Percentiles rank a stretch among this genome's conserved stretches.
phyloP scores from a whole-genome alignment of 164 flowering plant species.

The Dillenia suffruticosa region DNA sequence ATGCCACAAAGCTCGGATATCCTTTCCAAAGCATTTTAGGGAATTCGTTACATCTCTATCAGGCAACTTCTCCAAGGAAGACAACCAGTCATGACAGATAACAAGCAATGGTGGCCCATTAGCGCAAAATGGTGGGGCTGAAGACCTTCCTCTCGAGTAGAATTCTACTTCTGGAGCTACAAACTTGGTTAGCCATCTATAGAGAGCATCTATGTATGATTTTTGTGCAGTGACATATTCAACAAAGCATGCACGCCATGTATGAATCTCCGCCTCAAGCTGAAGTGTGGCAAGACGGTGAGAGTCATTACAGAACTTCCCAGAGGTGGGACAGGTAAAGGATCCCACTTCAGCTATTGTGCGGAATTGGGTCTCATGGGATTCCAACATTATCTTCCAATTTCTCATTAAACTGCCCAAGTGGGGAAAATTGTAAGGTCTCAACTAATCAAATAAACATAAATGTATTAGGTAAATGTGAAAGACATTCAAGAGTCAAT shows the following conservation, averaged over 20 bases:
- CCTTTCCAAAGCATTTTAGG: conserved; percentile 67
- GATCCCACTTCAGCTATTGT: conserved; percentile 14
- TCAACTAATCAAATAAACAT: not conserved
- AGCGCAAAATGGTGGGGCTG: conserved; percentile 30
- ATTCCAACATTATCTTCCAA: conserved; percentile 23
- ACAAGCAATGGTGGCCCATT: conserved; percentile 64
- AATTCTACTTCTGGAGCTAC: conserved; percentile 68
- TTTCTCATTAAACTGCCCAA: conserved; percentile 17
- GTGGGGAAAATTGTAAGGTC: not conserved
- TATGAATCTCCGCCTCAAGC: conserved; percentile 42
- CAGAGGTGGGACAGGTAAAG: conserved; percentile 10
- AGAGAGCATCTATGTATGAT: conserved; percentile 65
- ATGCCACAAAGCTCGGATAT: conserved; percentile 64
- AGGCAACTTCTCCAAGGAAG: conserved; percentile 55
- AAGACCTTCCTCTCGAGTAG: conserved; percentile 39
- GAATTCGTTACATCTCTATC: conserved; percentile 56
- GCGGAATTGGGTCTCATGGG: conserved; percentile 17
- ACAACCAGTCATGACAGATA: conserved; percentile 67
- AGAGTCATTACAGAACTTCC: conserved; percentile 20
- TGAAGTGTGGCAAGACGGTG: conserved; percentile 23
- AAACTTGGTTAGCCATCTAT: conserved; percentile 83
- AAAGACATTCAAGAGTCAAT: too few relatives aligned
- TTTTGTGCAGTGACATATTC: conserved; percentile 60
- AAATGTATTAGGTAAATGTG: not conserved
- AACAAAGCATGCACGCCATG: conserved; percentile 68